Evolutionary conservation across 73 alveolate species (phyloP), one percentile per base, ranked within the genome.

Genomic region (Paramecium sexaurelia): DNA sequence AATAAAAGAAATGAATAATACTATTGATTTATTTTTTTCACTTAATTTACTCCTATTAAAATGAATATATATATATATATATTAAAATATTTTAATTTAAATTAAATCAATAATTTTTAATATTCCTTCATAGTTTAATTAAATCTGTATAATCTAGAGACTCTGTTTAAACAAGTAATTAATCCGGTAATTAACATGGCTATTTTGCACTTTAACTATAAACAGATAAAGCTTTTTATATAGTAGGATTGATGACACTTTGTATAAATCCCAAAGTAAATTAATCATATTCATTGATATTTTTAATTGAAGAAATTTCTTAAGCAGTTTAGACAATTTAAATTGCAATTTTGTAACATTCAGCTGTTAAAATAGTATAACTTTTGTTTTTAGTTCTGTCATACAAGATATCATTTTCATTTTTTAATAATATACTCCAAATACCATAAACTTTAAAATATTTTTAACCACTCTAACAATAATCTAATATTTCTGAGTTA

Each of bases 401-500:
- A 27, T 7, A 68, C 8, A 27, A 24, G 20, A 68, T 68, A 27
- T 68, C 85, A 7, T 9, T 0, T 26, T 68, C 55, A 68, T 68
- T 68, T n/a, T 35, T 68, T 36, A 68, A 22, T 68, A 68, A 32
- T 27, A 29, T 32, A 5, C 55, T 32, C 85, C 55, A 68, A 9
- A 68, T 68, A 27, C 86, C 86, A 71, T 71, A 71, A 35, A 36
- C 32, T 71, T 37, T 71, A 35, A 35, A 71, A 71, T 71, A 71
- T 13, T 33, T 71, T 36, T 71, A 35, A 13, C 55, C 86, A 35
- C 56, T 37, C 9, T 33, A 11, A 71, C 86, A 71, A 71, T 15
- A 71, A 33, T 71, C 51, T 33, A 71, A n/a, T 35, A 71, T 71
- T n/a, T 71, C 86, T 71, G 55, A 33, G 5, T 71, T n/a, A 11